Conservation (phyloP, 495 filamentous ascomycete genomes). For the Stereocaulon alpinum region DNA sequence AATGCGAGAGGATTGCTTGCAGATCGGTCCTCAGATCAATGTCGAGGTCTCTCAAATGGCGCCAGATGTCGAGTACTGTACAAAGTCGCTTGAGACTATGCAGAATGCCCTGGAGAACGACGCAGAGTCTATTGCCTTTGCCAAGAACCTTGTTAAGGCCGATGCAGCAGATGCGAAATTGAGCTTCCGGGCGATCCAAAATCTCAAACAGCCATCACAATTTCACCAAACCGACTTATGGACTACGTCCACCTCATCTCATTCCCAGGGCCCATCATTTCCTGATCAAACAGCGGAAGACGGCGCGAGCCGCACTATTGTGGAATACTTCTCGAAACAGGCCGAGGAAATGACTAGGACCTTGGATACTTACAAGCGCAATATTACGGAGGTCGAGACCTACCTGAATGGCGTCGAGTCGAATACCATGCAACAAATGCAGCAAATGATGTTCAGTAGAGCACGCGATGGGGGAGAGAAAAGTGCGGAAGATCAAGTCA, state of each 20-base stretch:
- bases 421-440: constrained; percentile 57
- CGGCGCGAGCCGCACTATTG: constrained; percentile 43
- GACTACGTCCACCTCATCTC: constrained; percentile 28
- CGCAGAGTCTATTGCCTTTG: constrained; percentile 54
- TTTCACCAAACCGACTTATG: constrained; percentile 55
- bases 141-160: constrained; percentile 50
- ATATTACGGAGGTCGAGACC: constrained; percentile 70
- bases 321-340: constrained; percentile 65
- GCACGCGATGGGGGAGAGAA: constrained; percentile 38
- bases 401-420: constrained; percentile 68
- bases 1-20: constrained; percentile 43
- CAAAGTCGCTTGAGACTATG: constrained; percentile 60
- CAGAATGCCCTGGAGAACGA: constrained; percentile 64
- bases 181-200: constrained; percentile 65
- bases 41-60: constrained; percentile 54
- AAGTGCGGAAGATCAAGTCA: constrained; percentile 39
- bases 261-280: constrained; percentile 25
- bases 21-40: constrained; percentile 46
- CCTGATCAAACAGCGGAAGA: constrained; percentile 46
- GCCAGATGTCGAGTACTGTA: constrained; percentile 64
- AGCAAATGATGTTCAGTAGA: constrained; percentile 50
- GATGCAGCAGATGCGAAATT: constrained; percentile 65
- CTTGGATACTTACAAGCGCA: constrained; percentile 54
- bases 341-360: constrained; percentile 61
- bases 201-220: constrained; percentile 61